Evolutionary conservation across 441 rosid genomes (phyloP).

Genomic region (Erodium moschatum): DNA sequence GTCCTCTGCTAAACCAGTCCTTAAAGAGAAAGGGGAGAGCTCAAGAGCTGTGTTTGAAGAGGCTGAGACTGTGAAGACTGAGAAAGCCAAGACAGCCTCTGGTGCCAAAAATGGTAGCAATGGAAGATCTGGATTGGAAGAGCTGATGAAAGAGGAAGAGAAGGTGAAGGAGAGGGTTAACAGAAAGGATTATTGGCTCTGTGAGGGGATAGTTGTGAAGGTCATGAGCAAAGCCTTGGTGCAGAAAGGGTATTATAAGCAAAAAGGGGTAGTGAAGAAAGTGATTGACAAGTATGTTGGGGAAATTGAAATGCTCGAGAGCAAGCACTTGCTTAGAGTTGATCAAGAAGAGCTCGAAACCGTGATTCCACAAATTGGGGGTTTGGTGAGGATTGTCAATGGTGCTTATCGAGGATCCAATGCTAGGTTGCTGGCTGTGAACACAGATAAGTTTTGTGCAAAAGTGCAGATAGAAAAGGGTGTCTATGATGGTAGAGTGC

Average conservation of each 20-base stretch:
- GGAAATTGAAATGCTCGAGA: conserved; percentile 74
- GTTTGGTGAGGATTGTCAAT: conserved; percentile 66
- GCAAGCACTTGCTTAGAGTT: conserved; percentile 66
- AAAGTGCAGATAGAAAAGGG: conserved; percentile 88
- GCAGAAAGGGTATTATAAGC: conserved; percentile 77
- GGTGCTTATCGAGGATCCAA: conserved; percentile 77
- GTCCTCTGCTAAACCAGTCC: conserved; percentile 18
- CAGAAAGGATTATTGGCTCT: conserved; percentile 82
- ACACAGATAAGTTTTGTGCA: conserved; percentile 78
- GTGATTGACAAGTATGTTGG: conserved; percentile 82
- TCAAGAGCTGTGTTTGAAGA: conserved; percentile 55
- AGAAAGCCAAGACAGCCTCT: conserved; percentile 28
- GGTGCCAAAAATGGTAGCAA: conserved; percentile 26
- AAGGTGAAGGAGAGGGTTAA: conserved; percentile 66
- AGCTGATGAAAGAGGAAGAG: conserved; percentile 89
- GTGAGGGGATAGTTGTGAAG: conserved; percentile 74
- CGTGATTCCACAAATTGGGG: conserved; percentile 78
- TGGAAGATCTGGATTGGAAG: conserved; percentile 53
- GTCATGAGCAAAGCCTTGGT: conserved; percentile 79
- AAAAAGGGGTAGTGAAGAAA: conserved; percentile 68
- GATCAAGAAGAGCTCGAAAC: conserved; percentile 96
- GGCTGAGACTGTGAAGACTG: conserved; percentile 32
- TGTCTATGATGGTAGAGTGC: conserved; percentile 74
- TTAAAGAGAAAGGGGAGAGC: conserved; percentile 43
- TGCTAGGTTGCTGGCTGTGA: conserved; percentile 65